Base-by-base conservation (phyloP, 169 alveolate species). In the Plasmodium adleri region DNA sequence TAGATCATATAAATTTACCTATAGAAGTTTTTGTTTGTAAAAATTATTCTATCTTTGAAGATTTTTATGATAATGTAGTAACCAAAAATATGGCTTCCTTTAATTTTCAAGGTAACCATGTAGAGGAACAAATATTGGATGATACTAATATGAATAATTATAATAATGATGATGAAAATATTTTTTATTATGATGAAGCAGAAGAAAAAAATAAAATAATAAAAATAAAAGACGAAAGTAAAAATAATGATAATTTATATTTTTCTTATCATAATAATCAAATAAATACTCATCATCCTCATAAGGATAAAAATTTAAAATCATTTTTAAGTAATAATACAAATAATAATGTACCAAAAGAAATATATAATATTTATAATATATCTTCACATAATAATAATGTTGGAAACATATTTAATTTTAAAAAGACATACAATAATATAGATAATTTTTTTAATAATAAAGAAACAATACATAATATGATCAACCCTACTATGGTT, bases 1-100 rank as follows among this genome's bases (percentile, higher is more conserved):
- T 85, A 2, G 87, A 72, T 28, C 74, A 85, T 45, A 58, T 85
- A 32, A 85, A 74, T 71, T 43, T 85, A 59, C 52, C 92, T n/a
- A 85, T 85, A 49, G 92, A 85, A 20, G 71, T 71, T 71, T 85
- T 85, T 60, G 39, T 85, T 12, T 85, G 92, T 50, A 85, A 85
- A 54, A 43, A 72, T 60, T 85, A 71, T 22, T 71, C 92, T 0
- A 43, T 43, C 49, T 47, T 72, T 58, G 92, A 85, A 26, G 87
- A 85, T 60, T 56, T 85, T 32, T 85, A 85, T 85, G 86, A 85
- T 70, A 72, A 70, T 85, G 63, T 52, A 4, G 74, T 85, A 71
- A 71, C 88, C 10, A 85, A 72, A 60, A 85, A 85, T 70, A 60
- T 64, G 45, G 63, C 47, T 24, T 85, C 92, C 10, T 71, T 72